Conservation (phyloP, 2,329 filamentous ascomycete genomes). For the Epichloe typhina region DNA sequence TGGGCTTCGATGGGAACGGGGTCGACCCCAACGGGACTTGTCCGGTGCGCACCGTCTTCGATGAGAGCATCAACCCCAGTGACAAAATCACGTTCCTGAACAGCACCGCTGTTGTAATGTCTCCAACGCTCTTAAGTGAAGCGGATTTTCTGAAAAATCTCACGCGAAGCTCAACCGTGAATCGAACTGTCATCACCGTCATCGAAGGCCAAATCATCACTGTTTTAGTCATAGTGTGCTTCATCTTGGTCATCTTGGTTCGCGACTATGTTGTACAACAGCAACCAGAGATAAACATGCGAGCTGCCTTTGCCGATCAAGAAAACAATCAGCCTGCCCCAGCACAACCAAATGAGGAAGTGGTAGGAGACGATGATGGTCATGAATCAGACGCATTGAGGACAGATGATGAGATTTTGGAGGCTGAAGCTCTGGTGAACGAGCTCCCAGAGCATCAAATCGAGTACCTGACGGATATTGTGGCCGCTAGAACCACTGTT, state of each 20-base stretch:
- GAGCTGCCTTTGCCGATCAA: slow-evolving; percentile 44
- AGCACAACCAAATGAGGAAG: slow-evolving; percentile 9
- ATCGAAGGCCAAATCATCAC: slow-evolving; percentile 93
- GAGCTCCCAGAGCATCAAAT: slow-evolving; percentile 1
- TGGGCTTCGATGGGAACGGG: neutral
- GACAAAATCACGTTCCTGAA: slow-evolving; percentile 9
- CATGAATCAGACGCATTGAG: slow-evolving; percentile 15
- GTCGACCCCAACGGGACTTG: neutral
- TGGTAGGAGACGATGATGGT: slow-evolving; percentile 6
- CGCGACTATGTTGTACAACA: slow-evolving; percentile 97
- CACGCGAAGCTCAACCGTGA: slow-evolving; percentile 58
- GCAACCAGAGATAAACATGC: slow-evolving; percentile 82
- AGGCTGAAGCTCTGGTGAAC: slow-evolving; percentile 12
- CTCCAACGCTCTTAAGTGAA: slow-evolving; percentile 39
- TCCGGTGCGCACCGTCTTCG: slow-evolving; percentile 5
- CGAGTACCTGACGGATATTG: neutral
- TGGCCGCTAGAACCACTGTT: neutral
- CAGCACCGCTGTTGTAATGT: slow-evolving; percentile 5
- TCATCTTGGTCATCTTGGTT: slow-evolving; percentile 94
- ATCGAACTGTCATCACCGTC: slow-evolving; percentile 67
- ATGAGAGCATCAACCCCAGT: slow-evolving; percentile 4
- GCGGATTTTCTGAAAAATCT: slow-evolving; percentile 44
- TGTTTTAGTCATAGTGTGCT: slow-evolving; percentile 76
- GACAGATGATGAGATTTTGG: slow-evolving; percentile 21
- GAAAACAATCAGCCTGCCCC: slow-evolving; percentile 16